Conservation (phyloP, 1,284 basidiomycete species). For the Tilletia indica region DNA sequence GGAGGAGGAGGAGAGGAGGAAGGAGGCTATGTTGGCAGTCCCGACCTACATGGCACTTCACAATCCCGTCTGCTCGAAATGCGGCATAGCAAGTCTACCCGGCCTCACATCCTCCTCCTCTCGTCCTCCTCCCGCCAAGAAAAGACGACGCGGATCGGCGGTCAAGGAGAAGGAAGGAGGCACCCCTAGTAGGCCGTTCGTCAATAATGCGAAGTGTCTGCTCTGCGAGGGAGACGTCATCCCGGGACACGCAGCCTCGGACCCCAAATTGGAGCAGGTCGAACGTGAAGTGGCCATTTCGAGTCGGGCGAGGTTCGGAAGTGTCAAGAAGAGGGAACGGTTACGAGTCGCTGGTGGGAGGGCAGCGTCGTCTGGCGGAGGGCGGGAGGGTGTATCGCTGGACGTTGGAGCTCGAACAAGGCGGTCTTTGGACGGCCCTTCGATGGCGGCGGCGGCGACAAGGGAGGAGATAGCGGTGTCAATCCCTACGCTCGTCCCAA, state of each 20-base stretch:
- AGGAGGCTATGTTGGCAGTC: not conserved
- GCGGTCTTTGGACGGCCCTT: no score
- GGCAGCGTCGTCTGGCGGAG: not conserved
- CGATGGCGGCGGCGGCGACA: no score
- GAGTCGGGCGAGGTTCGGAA: not conserved
- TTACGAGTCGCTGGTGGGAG: not conserved
- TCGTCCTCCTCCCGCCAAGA: not conserved
- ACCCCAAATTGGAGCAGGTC: not conserved
- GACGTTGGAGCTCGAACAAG: no score
- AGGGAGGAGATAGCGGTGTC: not conserved
- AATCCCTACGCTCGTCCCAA: not conserved
- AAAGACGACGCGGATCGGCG: not conserved
- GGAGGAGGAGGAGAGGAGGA: not conserved
- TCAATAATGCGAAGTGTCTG: not conserved
- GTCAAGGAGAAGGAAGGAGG: not conserved
- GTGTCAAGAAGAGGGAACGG: not conserved
- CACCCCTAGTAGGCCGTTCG: no score
- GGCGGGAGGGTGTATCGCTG: no score
- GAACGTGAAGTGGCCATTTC: not conserved
- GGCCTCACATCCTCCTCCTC: not conserved
- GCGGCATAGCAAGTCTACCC: constrained; percentile 4
- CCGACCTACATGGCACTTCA: constrained; percentile 2
- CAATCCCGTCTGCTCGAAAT: constrained; percentile 1
- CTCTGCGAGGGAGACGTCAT: not conserved
- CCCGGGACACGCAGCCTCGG: not conserved